phyloP scores from a whole-genome alignment of 352 stramenopile species.

The Phytophthora pini region DNA sequence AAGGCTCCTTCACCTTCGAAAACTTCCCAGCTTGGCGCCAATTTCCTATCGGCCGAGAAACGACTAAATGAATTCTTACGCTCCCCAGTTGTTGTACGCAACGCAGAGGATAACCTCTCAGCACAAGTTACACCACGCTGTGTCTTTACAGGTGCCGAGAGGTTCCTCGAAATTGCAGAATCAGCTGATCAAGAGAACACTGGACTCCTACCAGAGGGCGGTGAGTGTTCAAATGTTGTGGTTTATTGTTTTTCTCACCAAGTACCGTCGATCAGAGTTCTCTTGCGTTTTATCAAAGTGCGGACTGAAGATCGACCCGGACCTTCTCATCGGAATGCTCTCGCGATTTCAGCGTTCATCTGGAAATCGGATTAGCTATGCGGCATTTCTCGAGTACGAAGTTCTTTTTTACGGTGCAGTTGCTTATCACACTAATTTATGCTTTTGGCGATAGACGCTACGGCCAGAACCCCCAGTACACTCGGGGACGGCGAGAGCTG shows the following conservation, averaged over 20 bases:
- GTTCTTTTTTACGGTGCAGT: neutral
- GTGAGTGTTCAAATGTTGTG: slow-evolving; percentile 21
- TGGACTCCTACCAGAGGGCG: slow-evolving; percentile 48
- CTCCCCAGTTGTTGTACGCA: slow-evolving; percentile 9
- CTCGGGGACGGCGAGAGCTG: slow-evolving; percentile 47
- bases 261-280: slow-evolving; percentile 38
- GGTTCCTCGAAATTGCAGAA: slow-evolving; percentile 60
- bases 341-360: slow-evolving; percentile 52
- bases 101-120: neutral
- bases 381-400: slow-evolving; percentile 58
- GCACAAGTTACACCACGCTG: slow-evolving; percentile 45
- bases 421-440: neutral
- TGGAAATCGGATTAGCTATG: slow-evolving; percentile 47
- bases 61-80: slow-evolving; percentile 49
- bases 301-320: slow-evolving; percentile 30
- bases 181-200: slow-evolving; percentile 38
- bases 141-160: slow-evolving; percentile 55
- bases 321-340: slow-evolving; percentile 50
- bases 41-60: slow-evolving; percentile 46
- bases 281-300: slow-evolving; percentile 40
- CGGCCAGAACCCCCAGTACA: slow-evolving; percentile 48
- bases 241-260: too few species aligned
- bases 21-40: slow-evolving; percentile 32
- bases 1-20: slow-evolving; percentile 19
- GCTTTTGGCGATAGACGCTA: slow-evolving; percentile 41